Percentiles rank a stretch among this genome's conserved stretches.
phyloP scores from a whole-genome alignment of 129 eudicot species.

The Saussurea involucrata region DNA sequence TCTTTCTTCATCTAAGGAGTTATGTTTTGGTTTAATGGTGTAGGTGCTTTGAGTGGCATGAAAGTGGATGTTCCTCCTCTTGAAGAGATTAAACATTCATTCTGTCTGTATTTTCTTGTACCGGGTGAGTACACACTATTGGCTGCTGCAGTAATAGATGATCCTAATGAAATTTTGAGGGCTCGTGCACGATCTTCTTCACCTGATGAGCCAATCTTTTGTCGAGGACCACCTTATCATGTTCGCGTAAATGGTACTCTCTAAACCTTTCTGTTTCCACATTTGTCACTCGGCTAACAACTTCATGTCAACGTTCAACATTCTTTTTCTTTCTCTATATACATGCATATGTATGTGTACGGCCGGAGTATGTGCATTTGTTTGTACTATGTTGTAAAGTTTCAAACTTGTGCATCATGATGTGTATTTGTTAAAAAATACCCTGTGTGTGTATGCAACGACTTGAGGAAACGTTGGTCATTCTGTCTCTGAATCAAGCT shows the following conservation, averaged over 20 bases:
- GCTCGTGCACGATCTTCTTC: constrained; percentile 77
- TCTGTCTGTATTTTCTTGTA: constrained; percentile 76
- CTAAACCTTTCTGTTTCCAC: neutral
- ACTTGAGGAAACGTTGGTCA: neutral
- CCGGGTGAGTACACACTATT: constrained; percentile 95
- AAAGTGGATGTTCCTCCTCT: constrained; percentile 88
- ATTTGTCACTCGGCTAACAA: neutral
- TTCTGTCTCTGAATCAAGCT: neutral
- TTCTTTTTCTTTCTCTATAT: neutral
- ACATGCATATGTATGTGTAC: constrained; percentile 9
- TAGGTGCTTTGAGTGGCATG: constrained; percentile 84
- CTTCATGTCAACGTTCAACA: constrained; percentile 8
- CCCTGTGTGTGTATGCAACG: constrained; percentile 7
- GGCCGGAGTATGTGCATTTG: constrained; percentile 20
- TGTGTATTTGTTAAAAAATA: constrained; percentile 15
- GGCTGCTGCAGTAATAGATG: constrained; percentile 88
- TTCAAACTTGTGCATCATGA: constrained; percentile 15
- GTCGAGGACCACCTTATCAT: constrained; percentile 95
- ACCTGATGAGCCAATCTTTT: constrained; percentile 79
- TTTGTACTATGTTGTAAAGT: constrained; percentile 32
- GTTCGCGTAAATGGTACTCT: constrained; percentile 74
- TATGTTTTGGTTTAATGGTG: neutral
- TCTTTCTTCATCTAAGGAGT: neutral
- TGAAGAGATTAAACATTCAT: constrained; percentile 71
- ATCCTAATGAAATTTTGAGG: constrained; percentile 85